phyloP scores from a whole-genome alignment of 768 basidiomycete genomes.

The Lactarius akahatsu region DNA sequence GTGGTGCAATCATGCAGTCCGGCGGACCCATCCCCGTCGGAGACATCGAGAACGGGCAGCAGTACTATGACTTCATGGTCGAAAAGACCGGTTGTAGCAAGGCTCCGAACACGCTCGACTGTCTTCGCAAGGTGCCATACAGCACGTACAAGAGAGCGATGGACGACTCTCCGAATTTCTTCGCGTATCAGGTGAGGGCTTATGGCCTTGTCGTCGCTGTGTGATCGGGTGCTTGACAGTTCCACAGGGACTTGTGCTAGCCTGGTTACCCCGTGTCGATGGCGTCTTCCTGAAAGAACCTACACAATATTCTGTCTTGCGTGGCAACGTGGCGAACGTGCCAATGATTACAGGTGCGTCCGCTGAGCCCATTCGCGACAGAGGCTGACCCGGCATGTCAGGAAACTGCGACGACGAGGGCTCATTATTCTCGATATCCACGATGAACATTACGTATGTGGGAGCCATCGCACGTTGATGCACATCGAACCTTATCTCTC shows the following conservation, averaged over 20 bases:
- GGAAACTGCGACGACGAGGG: constrained; percentile 63
- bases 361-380: neutral
- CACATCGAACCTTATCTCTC: neutral
- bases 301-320: constrained; percentile 30
- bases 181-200: constrained; percentile 37
- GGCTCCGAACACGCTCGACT: constrained; percentile 40
- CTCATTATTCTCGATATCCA: constrained; percentile 40
- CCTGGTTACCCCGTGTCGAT: constrained; percentile 34
- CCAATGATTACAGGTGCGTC: constrained; percentile 30
- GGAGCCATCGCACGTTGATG: neutral
- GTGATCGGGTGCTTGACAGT: neutral
- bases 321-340: constrained; percentile 29
- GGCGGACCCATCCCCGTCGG: constrained; percentile 40
- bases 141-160: constrained; percentile 36
- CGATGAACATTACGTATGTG: constrained; percentile 36
- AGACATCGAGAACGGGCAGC: constrained; percentile 35
- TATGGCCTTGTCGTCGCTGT: too few relatives aligned
- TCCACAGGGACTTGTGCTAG: constrained; percentile 30
- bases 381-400: constrained; percentile 22
- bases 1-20: constrained; percentile 48
- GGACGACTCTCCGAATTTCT: constrained; percentile 36
- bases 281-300: constrained; percentile 32
- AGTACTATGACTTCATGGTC: constrained; percentile 45
- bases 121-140: constrained; percentile 43
- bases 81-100: constrained; percentile 39